Evolutionary conservation across 1,139 yeast species (phyloP), one percentile per base, ranked within the genome.

Genomic region (Geotrichum bryndzae): DNA sequence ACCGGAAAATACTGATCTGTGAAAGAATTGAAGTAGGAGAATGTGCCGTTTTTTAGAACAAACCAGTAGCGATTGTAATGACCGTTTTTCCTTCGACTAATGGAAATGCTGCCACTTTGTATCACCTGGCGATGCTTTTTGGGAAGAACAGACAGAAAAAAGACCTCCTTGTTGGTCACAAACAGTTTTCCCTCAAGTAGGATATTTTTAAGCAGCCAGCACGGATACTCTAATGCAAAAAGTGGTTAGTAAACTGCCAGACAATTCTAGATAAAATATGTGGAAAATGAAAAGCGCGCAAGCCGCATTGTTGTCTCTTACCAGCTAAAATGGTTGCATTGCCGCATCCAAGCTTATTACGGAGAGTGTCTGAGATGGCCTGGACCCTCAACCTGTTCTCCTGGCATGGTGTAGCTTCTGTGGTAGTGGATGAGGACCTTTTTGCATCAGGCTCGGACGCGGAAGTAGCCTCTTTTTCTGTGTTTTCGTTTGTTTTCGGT

Each of bases 141-240:
- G 1, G 97, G 96, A n/a, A 92, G 74, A 68, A 85, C 86, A 0
- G 97, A 95, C 75, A 88, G 87, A 72, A 90, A 92, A 56, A 90
- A 76, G 10, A 91, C 73, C 66, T 84, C 82, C 15, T 81, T 77
- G 53, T 78, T 74, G 1, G 97, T 91, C 48, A 92, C 74, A 68
- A 88, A 88, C 18, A 90, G 73, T 68, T 88, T 92, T 1, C 98
- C 98, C 72, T 90, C 97, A 38, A 91, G 75, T 48, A 92, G 76
- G 0, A 92, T 95, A 68, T 90, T 96, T 64, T 86, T 83, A 61
- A 90, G 79, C 51, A 91, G 76, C 96, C 97, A 92, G 41, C 91
- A 84, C 6, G 87, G 82, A 69, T 80, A 88, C 66, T 86, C 74
- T 63, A 53, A 27, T 15, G 7, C 23, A 23, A 45, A 25, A 22